Percentiles rank a stretch among this genome's conserved stretches.
phyloP scores from a whole-genome alignment of 2,329 filamentous ascomycete species.

The Hymenoscyphus scutula region DNA sequence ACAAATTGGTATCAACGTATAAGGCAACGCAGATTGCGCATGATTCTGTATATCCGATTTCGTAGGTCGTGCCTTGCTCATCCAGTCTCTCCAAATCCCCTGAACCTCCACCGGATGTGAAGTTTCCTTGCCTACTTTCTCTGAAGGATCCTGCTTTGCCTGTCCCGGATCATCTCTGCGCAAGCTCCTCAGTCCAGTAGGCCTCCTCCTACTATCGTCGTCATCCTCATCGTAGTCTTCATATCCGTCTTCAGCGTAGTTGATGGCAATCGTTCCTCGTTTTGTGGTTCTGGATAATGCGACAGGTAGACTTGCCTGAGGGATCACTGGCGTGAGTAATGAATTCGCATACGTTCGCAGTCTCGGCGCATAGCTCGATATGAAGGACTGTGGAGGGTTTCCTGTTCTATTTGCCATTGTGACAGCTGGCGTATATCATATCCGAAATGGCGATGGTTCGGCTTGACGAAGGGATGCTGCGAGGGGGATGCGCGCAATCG shows the following conservation, averaged over 20 bases:
- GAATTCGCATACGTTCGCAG: constrained; percentile 90
- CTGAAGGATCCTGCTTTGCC: constrained; percentile 62
- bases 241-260: constrained; percentile 95
- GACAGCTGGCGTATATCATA: constrained; percentile 23
- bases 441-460: constrained; percentile 12
- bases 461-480: constrained; percentile 19
- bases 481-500: constrained; percentile 2
- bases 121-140: constrained; percentile 83
- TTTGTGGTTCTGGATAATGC: constrained; percentile 84
- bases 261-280: constrained; percentile 92
- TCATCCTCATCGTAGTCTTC: constrained; percentile 81
- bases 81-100: constrained; percentile 94
- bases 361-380: constrained; percentile 88
- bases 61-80: constrained; percentile 66
- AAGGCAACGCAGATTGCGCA: constrained; percentile 71
- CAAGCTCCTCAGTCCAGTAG: constrained; percentile 79
- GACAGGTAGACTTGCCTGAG: constrained; percentile 63
- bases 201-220: constrained; percentile 63
- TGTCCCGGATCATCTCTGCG: constrained; percentile 71
- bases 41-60: constrained; percentile 59
- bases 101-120: constrained; percentile 76
- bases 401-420: constrained; percentile 32
- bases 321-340: constrained; percentile 80
- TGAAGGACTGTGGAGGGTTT: constrained; percentile 75
- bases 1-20: constrained; percentile 90